Base-by-base conservation (phyloP, 139 green algal genomes). In the Chlamydomonas sphaeroides region DNA sequence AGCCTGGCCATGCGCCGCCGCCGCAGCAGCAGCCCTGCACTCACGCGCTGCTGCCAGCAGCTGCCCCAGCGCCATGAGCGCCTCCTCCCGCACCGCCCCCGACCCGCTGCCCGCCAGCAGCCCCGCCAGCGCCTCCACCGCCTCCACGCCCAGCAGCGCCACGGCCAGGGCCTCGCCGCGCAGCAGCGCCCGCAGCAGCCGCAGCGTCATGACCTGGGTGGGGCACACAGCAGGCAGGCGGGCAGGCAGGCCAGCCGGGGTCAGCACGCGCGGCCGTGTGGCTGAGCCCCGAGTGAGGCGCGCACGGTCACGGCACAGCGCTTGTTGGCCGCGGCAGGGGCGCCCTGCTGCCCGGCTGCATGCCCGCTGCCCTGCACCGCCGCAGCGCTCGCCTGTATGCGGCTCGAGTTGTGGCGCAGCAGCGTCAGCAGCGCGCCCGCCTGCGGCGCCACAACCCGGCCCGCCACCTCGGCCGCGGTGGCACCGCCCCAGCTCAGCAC, bases 321-420 rank as follows among this genome's bases (percentile, higher is more conserved):
- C n/a, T n/a, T n/a, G n/a, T n/a, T n/a, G n/a, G n/a, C n/a, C n/a
- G n/a, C n/a, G n/a, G n/a, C n/a, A n/a, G n/a, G n/a, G n/a, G n/a
- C n/a, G n/a, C n/a, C n/a, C n/a, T n/a, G n/a, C n/a, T n/a, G n/a
- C n/a, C n/a, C n/a, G n/a, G n/a, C n/a, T n/a, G n/a, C n/a, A n/a
- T n/a, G n/a, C n/a, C n/a, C n/a, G n/a, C n/a, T n/a, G n/a, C n/a
- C n/a, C n/a, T n/a, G n/a, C n/a, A n/a, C n/a, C n/a, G n/a, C n/a
- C n/a, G n/a, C n/a, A n/a, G n/a, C n/a, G 25, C 78, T 20, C 56
- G 81, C 74, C 71, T 86, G 81, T 18, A 86, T 51, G 28, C 81
- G 30, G 26, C 48, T 35, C 4, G 81, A 86, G 71, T 78, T 36
- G 35, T 86, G 81, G 0, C 38, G 45, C 36, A 83, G 63, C 36